Evolutionary conservation across 106 monocot genomes (phyloP).

Genomic region (Platanthera guangdongensis): DNA sequence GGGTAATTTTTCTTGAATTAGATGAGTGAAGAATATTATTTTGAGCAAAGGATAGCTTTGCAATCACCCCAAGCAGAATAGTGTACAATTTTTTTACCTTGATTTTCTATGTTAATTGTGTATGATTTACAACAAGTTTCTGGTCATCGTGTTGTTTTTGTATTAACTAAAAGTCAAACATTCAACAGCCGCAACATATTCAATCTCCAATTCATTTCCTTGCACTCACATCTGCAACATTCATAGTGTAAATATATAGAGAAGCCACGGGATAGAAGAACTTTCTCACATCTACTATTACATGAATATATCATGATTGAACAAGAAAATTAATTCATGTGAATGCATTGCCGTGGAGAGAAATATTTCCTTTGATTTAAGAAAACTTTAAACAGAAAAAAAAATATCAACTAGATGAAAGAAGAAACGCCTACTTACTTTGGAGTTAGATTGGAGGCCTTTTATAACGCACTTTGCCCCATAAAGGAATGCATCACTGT

Average conservation of each 20-base stretch:
- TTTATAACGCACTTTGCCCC: constrained; percentile 94
- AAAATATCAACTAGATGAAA: not conserved
- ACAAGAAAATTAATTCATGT: not conserved
- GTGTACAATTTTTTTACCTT: no score
- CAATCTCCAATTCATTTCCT: not conserved
- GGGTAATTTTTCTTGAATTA: no score
- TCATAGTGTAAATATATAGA: not conserved
- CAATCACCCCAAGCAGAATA: no score
- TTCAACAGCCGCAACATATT: not conserved
- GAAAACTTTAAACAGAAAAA: not conserved
- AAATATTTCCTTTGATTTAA: not conserved
- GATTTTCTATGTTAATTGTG: no score
- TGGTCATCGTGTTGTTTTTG: no score
- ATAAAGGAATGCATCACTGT: constrained; percentile 94
- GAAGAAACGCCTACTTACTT: constrained; percentile 28
- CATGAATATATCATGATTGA: not conserved
- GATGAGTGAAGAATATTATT: no score
- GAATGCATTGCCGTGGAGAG: not conserved
- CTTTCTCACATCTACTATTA: not conserved
- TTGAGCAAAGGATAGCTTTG: no score
- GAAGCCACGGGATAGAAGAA: not conserved
- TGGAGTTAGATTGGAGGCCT: constrained; percentile 59
- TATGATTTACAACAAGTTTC: no score
- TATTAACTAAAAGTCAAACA: no score
- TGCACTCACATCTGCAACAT: not conserved